These are phyloP conservation scores for Thalassiosira sp. DNA, from an alignment of 352 stramenopile species.

Conservation along the genomic window DNA sequence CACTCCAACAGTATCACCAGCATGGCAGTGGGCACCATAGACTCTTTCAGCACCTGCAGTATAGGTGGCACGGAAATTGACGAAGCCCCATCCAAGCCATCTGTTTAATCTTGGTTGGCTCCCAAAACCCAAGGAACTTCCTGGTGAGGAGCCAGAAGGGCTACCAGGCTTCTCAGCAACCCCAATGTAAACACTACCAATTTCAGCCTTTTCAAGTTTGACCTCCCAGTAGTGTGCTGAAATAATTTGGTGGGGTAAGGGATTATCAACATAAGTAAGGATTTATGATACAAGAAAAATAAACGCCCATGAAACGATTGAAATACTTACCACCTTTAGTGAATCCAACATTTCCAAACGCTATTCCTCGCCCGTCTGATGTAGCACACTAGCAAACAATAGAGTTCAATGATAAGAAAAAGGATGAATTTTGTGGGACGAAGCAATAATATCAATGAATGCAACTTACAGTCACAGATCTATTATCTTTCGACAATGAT, in stretches of 20 bases:
- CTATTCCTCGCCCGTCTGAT: conserved; percentile 73
- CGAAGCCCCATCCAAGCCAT: conserved; percentile 88
- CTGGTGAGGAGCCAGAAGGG: conserved; percentile 43
- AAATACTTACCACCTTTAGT: conserved; percentile 89
- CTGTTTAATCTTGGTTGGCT: conserved; percentile 56
- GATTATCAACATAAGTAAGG: no score
- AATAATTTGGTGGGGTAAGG: no score
- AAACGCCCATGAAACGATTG: no score
- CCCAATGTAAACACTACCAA: conserved; percentile 97
- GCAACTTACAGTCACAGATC: conserved; percentile 77
- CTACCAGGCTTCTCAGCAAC: conserved; percentile 87
- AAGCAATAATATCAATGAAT: no score
- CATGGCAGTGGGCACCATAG: conserved; percentile 87
- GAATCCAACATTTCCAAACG: conserved; percentile 80
- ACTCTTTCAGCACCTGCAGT: conserved; percentile 84
- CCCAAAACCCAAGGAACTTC: conserved; percentile 51
- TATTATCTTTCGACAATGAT: conserved; percentile 71
- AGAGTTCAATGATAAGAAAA: no score
- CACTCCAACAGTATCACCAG: conserved; percentile 98
- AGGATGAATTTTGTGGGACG: no score
- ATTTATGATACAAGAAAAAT: no score
- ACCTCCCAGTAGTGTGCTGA: conserved; percentile 99
- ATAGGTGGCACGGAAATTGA: conserved; percentile 95
- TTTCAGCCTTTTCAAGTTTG: conserved; percentile 94
- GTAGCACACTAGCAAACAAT: no score